Percentiles rank a stretch among this genome's conserved stretches.
phyloP scores from a whole-genome alignment of 1,284 basidiomycete species.

The Xerocomus minutiporus region DNA sequence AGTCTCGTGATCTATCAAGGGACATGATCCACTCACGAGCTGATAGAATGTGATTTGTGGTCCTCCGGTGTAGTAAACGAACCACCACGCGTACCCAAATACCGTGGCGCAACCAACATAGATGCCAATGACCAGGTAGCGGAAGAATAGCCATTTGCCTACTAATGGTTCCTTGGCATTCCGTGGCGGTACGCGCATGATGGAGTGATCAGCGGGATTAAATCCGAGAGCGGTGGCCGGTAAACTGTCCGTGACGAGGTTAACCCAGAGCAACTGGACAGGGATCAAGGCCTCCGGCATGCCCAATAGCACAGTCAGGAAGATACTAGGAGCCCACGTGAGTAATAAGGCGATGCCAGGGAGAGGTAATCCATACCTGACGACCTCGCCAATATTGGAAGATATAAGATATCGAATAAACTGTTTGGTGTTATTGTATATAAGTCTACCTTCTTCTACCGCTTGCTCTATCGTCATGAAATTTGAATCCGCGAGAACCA shows the following conservation, averaged over 20 bases:
- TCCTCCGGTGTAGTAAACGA: conserved; percentile 83
- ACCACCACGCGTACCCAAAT: conserved; percentile 99
- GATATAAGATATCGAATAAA: conserved; percentile 95
- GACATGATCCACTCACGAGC: conserved; percentile 56
- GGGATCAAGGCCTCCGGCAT: conserved; percentile 99
- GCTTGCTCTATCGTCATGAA: conserved; percentile 92
- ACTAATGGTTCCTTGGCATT: conserved; percentile 87
- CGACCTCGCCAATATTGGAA: conserved; percentile 97
- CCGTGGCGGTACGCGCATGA: conserved; percentile 92
- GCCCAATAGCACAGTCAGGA: conserved; percentile 92
- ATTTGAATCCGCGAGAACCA: conserved; percentile 88
- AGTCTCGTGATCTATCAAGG: conserved; percentile 7
- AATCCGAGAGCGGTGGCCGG: conserved; percentile 98
- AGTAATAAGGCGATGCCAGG: neutral
- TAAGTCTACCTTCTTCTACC: conserved; percentile 94
- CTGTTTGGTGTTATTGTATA: conserved; percentile 99
- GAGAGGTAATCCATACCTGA: conserved; percentile 48
- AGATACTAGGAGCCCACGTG: conserved; percentile 59
- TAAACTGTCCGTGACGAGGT: conserved; percentile 91
- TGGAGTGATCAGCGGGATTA: conserved; percentile 93
- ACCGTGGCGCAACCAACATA: conserved; percentile 97
- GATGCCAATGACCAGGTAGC: conserved; percentile 88
- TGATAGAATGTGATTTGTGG: conserved; percentile 93
- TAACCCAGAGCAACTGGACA: conserved; percentile 97
- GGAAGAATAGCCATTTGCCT: conserved; percentile 91